These are phyloP conservation scores for Sporothrix euskadiensis DNA, from an alignment of 2,329 filamentous ascomycete species.

Conservation along the genomic window DNA sequence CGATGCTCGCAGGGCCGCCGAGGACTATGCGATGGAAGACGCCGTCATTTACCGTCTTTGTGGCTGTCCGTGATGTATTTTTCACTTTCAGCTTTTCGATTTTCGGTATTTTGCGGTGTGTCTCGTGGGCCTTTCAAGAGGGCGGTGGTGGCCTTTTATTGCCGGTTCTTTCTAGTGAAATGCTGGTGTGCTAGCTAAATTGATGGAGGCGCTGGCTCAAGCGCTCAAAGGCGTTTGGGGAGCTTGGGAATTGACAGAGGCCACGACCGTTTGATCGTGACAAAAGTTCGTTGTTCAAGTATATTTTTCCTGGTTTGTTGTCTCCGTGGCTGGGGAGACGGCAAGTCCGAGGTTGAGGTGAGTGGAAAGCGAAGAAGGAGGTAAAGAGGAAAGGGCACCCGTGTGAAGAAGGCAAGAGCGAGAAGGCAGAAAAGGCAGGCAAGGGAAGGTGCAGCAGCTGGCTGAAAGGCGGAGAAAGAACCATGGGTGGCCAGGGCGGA, in stretches of 20 bases:
- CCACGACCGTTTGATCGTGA: slow-evolving; percentile 1
- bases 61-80: not conserved
- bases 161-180: not conserved
- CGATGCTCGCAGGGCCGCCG: not conserved
- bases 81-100: not conserved
- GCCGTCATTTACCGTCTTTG: slow-evolving; percentile 16
- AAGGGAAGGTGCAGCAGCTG: not conserved
- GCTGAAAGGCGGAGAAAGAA: slow-evolving; percentile 17
- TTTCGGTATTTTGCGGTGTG: not conserved
- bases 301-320: not conserved
- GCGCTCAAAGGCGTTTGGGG: not conserved
- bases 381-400: not conserved
- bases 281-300: not conserved
- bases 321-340: slow-evolving; percentile 3
- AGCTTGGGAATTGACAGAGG: not conserved
- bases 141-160: not conserved
- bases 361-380: not conserved
- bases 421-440: not conserved
- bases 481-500: slow-evolving; percentile 10
- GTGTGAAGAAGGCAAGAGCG: not conserved
- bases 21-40: not conserved
- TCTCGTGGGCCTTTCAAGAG: not conserved
- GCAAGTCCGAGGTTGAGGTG: not conserved
- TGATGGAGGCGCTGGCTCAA: not conserved
- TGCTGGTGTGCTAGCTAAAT: slow-evolving; percentile 3